A percentile compares a stretch with the other conserved stretches of the same genome.
phyloP scores from a whole-genome alignment of 768 basidiomycete genomes.

The Hirschioporus abietinus region DNA sequence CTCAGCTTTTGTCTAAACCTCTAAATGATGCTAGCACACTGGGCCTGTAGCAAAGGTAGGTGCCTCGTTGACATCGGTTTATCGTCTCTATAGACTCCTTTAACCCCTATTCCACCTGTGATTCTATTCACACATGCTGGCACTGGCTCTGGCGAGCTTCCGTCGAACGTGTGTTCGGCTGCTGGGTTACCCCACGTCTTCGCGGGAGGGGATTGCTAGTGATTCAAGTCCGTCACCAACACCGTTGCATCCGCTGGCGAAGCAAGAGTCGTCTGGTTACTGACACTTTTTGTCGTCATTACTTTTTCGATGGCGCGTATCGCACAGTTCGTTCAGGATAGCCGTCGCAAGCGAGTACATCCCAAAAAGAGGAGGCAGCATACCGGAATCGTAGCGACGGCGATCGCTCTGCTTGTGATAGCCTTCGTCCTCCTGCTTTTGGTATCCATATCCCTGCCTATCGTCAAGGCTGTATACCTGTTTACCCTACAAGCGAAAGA shows the following conservation, averaged over 20 bases:
- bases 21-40: no score
- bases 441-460: constrained; percentile 68
- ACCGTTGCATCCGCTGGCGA: not conserved
- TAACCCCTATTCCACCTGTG: no score
- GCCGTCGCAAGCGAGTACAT: not conserved
- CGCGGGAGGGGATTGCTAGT: not conserved
- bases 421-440: constrained; percentile 74
- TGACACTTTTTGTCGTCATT: not conserved
- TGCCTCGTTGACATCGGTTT: no score
- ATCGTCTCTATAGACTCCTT: no score
- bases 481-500: constrained; percentile 39
- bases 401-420: constrained; percentile 38
- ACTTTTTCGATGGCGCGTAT: not conserved
- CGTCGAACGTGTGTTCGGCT: no score
- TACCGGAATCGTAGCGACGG: not conserved
- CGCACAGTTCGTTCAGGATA: not conserved
- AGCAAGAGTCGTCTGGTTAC: not conserved
- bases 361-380: not conserved
- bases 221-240: not conserved
- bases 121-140: no score
- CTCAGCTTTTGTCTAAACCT: no score
- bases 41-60: no score
- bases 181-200: not conserved
- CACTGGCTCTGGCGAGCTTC: no score
- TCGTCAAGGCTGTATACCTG: constrained; percentile 66